These are phyloP conservation scores for Epichloe typhina DNA, from an alignment of 2,329 filamentous ascomycete species.

Conservation along the genomic window DNA sequence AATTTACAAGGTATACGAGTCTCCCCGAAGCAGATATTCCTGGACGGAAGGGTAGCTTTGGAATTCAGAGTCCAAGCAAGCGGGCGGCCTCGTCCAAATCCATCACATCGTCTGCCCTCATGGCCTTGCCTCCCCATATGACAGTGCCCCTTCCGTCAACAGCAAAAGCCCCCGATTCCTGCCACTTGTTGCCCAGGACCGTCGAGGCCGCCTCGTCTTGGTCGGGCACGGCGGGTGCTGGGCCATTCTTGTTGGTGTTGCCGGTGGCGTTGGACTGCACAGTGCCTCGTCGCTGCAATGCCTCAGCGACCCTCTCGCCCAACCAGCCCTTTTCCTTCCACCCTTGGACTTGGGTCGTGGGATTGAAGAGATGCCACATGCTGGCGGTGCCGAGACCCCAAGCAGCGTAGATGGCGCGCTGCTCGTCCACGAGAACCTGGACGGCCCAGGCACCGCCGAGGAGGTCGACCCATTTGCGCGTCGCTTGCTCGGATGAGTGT, in stretches of 20 bases:
- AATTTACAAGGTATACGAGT: background rate
- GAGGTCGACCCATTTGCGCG: conserved; percentile 42
- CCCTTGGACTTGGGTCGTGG: conserved; percentile 35
- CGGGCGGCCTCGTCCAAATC: conserved; percentile 37
- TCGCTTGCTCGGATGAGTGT: conserved; percentile 43
- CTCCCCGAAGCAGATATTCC: no score
- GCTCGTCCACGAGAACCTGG: conserved; percentile 41
- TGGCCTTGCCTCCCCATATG: conserved; percentile 35
- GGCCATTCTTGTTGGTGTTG: background rate
- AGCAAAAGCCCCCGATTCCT: conserved; percentile 38
- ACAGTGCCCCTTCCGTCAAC: conserved; percentile 36
- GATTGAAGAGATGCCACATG: conserved; percentile 40
- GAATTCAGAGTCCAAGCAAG: conserved; percentile 14
- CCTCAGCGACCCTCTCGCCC: conserved; percentile 34
- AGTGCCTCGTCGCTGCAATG: conserved; percentile 26
- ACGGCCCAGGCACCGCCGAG: conserved; percentile 45
- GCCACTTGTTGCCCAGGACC: conserved; percentile 43
- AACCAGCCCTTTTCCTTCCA: conserved; percentile 44
- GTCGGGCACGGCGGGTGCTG: background rate
- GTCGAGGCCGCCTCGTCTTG: conserved; percentile 26
- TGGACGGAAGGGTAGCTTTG: background rate
- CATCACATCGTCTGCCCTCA: conserved; percentile 36
- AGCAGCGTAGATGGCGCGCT: conserved; percentile 42
- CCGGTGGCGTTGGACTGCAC: conserved; percentile 22
- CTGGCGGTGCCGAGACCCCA: conserved; percentile 43